Evolutionary conservation across 164 flowering plant genomes (phyloP), one percentile per base, ranked within the genome.

Genomic region (Tinospora cordifolia): DNA sequence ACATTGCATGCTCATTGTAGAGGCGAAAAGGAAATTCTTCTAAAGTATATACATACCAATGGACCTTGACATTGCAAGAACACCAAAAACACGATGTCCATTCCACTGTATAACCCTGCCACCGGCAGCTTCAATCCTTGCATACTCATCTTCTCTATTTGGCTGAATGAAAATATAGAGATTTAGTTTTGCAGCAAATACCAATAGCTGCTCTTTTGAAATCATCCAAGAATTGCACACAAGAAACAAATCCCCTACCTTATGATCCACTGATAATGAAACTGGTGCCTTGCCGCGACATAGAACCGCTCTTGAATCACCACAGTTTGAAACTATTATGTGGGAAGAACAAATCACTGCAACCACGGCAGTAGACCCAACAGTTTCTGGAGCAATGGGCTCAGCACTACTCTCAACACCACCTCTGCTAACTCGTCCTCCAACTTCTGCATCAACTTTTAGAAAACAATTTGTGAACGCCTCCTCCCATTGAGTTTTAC

Each of bases 21-120:
- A 7, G 30, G 17, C 14, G 39, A 24, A 39, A 69, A 8, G 64
- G 59, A 11, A 39, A 62, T 27, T 27, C 39, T 62, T 54, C 24
- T n/a, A 14, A 60, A 59, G 19, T 44, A 15, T 8, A 30, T 3
- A 67, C 76, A 27, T 75, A 80, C 83, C 83, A 40, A 80, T 77
- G 36, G 74, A 65, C 65, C 71, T 72, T 25, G 73, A 79, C 84
- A 76, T 87, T 34, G 97, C 98, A 66, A 95, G 98, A 68, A 95
- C 96, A 67, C 98, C 99, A 64, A 84, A 89, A 71, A 94, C 97
- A 57, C 97, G 92, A 30, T 77, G 79, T 8, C 97, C 97, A 62
- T 88, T 84, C 99, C 99, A 95, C 67, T 85, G 84, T 26, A 95
- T 95, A 74, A 92, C 89, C 78, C 81, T 92, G 73, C 99, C 99